Evolutionary conservation across 495 filamentous ascomycete species (phyloP), one percentile per base, ranked within the genome.

Genomic region (Thermochaetoides thermophila): DNA sequence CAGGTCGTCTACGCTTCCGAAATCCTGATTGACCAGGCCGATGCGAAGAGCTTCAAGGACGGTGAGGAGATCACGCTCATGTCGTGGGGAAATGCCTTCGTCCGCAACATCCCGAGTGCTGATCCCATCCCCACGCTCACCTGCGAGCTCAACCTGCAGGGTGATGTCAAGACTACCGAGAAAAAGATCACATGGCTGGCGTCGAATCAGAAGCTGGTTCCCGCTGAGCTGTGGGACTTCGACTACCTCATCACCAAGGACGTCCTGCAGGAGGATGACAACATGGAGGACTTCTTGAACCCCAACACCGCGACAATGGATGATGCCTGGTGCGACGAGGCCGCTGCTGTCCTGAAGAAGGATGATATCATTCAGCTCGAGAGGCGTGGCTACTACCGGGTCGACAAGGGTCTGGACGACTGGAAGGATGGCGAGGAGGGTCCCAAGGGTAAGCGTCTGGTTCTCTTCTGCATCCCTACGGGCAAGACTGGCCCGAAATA

Each of bases 171-270:
- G 65, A 73, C 74, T 54, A 93, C 85, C n/a, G 74, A 84, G 49
- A 92, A 93, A 71, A 94, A 93, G 64, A 68, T 94, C 17, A 93
- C 86, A 3, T 94, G 85, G 85, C 65, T 94, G 22, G 75, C 81
- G 0, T 65, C 63, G 3, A 69, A 83, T 29, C 81, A 87, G 60
- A 70, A 77, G 14, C 62, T 89, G 6, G 68, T 92, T 19, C 73
- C 78, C 0, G 77, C 89, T 14, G 81, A 92, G 53, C 64, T 93
- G 4, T 81, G 83, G 43, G 84, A 92, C 40, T 95, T 93, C 48
- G 86, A 92, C 52, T 80, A 83, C 56, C 69, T 95, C 25, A 77
- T 94, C 43, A 93, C 78, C 35, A 94, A 93, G 68, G 85, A 94
- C 43, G 77, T 82, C 37, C 65, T 94, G 22, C 70, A 76, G 48